Evolutionary conservation across 1,139 yeast species (phyloP), one percentile per base, ranked within the genome.

Genomic region (Lodderomyces oxycetoniae): DNA sequence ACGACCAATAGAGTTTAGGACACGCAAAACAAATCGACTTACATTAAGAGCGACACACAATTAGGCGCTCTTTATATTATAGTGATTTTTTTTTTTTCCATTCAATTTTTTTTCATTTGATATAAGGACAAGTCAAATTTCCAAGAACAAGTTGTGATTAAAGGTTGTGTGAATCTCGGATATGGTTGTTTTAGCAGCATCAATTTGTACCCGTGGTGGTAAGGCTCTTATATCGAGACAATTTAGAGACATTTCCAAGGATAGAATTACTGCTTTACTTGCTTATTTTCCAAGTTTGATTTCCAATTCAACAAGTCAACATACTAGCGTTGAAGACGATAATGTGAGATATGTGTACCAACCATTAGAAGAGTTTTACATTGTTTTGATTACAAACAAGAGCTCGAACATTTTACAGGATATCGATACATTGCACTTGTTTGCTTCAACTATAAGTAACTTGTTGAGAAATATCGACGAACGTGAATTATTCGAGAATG

Each of bases 151-250:
- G 15, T 14, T 12, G 10, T 20, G 7, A 10, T 12, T 28, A 14
- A 9, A 31, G 13, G n/a, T n/a, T n/a, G n/a, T n/a, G n/a, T n/a
- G n/a, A n/a, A n/a, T n/a, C n/a, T n/a, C n/a, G 23, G 23, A 13
- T 17, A 60, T 61, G 66, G 64, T 57, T 47, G 71, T 91, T 36
- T 73, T 91, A 57, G 95, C 98, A 37, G 96, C 96, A 38, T 85
- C 96, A 33, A 85, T 91, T 49, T 87, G 96, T 59, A 85, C 96
- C 33, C 85, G 93, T 50, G 86, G 93, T 40, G 99, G 99, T 40
- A 91, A 88, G 53, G 89, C 96, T 25, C 76, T 93, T 45, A 67
- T 93, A 39, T 86, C 96, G 22, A 79, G 99, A 55, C 98, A 88
- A 63, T 93, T 91, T 64, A 75, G 80, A 44, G 96, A 88, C 46